Base-by-base conservation (phyloP, 139 green algal genomes). In the Chlamydomonas sp. region DNA sequence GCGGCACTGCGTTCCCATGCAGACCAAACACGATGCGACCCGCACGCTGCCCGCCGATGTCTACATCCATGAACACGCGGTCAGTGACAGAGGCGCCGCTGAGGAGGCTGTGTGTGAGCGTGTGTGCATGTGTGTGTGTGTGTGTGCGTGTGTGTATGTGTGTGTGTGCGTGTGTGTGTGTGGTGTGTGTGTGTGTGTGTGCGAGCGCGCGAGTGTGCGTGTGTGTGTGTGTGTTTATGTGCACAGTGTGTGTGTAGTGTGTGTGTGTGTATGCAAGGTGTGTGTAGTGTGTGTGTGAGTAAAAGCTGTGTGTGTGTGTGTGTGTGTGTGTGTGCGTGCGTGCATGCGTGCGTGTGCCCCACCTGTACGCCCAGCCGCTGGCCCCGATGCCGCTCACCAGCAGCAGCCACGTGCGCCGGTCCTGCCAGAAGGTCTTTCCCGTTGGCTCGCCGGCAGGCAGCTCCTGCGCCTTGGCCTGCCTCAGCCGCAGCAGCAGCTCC, bases 21-120 rank as follows among this genome's bases (percentile, higher is more conserved):
- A 69, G 10, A 3, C 62, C 62, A n/a, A 69, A 6, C 34, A 69
- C 62, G 5, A 69, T 5, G 34, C 62, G 62, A 24, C 62, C 62
- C 34, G 62, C 62, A 6, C 22, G 62, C 62, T 69, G 8, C 3
- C 34, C n/a, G 3, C 31, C 62, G 24, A 69, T 69, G 62, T 28
- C 35, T 24, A 69, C 34, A 26, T 69, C 62, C n/a, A 69, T 31
- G 37, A 36, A 69, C 5, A 58, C 62, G 4, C 6, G 6, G 37
- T 69, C 62, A 33, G 62, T 69, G 5, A 69, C 22, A 13, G 20
- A 6, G 35, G 3, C 5, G 5, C 62, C 62, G 5, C 8, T 37
- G 8, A 69, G 4, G 34, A 69, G 5, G n/a, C 62, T 69, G 62
- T 26, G 57, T 30, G 36, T 5, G 33, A 48, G 24, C 10, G 24